Evolutionary conservation across 305 asterid genomes (phyloP).

Genomic region (Fraxinus baroniana): DNA sequence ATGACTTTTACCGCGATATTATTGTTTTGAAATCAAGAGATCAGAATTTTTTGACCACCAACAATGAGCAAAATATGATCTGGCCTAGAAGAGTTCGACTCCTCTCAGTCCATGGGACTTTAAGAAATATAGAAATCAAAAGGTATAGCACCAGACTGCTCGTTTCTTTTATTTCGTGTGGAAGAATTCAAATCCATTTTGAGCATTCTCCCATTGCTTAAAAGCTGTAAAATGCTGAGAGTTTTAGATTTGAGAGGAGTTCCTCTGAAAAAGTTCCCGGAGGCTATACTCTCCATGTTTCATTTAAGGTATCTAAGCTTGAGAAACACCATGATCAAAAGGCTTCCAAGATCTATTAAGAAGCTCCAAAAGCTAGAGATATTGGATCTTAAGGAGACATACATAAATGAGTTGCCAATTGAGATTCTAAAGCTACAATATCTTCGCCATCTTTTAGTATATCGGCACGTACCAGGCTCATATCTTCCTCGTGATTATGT

Average conservation of each 20-base stretch:
- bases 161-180: neutral
- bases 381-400: slow-evolving; percentile 12
- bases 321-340: slow-evolving; percentile 18
- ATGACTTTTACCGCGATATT: slow-evolving; percentile 12
- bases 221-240: slow-evolving; percentile 18
- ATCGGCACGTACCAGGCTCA: neutral
- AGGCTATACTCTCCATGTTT: slow-evolving; percentile 18
- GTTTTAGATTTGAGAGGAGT: slow-evolving; percentile 23
- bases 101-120: slow-evolving; percentile 12
- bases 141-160: neutral
- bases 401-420: slow-evolving; percentile 14
- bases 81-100: slow-evolving; percentile 5
- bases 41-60: neutral
- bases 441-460: slow-evolving; percentile 16
- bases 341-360: slow-evolving; percentile 19
- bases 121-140: neutral
- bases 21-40: slow-evolving; percentile 6
- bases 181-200: neutral
- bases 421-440: slow-evolving; percentile 12
- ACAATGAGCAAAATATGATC: neutral
- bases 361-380: slow-evolving; percentile 28
- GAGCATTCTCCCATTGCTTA: neutral
- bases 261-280: slow-evolving; percentile 6
- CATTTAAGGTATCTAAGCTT: slow-evolving; percentile 26
- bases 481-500: slow-evolving; percentile 10